Evolutionary conservation across 1,139 yeast species (phyloP).

Genomic region (Pichia sp.): DNA sequence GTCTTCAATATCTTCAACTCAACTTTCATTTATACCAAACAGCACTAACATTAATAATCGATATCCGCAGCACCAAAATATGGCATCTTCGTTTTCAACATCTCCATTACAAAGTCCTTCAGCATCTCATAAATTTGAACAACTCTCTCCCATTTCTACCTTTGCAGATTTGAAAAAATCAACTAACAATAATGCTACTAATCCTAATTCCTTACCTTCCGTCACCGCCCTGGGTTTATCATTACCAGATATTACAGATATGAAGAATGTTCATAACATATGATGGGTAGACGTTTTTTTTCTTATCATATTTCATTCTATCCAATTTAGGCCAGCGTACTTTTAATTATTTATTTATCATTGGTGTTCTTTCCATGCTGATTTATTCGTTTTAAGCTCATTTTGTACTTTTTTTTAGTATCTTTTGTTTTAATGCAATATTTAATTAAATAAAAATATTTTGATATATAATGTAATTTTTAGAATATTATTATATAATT

Average conservation of each 20-base stretch:
- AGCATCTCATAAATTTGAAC: slow-evolving; percentile 1
- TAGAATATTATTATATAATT: too few relatives aligned
- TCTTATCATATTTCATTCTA: too few relatives aligned
- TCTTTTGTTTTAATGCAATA: too few relatives aligned
- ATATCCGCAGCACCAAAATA: background rate
- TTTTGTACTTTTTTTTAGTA: too few relatives aligned
- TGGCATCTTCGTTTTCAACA: slow-evolving; percentile 1
- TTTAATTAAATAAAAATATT: too few relatives aligned
- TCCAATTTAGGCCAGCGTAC: too few relatives aligned
- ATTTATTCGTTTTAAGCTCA: too few relatives aligned
- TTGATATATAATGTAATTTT: too few relatives aligned
- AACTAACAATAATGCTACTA: background rate
- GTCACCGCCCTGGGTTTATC: slow-evolving; percentile 4
- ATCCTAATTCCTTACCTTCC: background rate
- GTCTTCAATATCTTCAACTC: background rate
- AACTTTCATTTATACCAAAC: background rate
- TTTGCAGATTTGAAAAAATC: background rate
- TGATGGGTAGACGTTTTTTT: too few relatives aligned
- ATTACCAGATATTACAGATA: slow-evolving; percentile 3
- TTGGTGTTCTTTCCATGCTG: too few relatives aligned
- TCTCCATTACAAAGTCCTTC: slow-evolving; percentile 9
- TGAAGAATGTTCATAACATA: background rate
- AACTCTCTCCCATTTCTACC: slow-evolving; percentile 9
- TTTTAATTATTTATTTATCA: too few relatives aligned
- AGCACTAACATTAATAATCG: background rate